phyloP scores from a whole-genome alignment of 2,329 filamentous ascomycete species.

The Fusarium acutatum region DNA sequence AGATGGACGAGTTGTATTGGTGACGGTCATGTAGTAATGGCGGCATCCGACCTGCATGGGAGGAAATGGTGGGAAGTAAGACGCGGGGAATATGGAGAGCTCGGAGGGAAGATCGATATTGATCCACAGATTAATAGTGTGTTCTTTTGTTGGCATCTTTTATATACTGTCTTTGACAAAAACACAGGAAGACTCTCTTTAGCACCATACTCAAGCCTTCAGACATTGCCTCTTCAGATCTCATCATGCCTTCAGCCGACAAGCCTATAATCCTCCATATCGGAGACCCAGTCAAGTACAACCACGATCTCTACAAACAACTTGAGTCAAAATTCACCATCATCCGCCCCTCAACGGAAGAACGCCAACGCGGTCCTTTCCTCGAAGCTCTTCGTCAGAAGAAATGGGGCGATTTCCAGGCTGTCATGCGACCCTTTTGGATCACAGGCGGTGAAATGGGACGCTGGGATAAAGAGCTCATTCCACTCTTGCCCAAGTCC shows the following conservation, averaged over 20 bases:
- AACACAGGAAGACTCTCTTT: fast-evolving
- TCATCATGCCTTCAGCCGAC: neutral
- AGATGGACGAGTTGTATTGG: neutral
- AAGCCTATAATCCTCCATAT: slow-evolving; percentile 46
- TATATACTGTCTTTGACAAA: neutral
- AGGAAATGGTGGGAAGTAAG: neutral
- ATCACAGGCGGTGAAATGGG: slow-evolving; percentile 73
- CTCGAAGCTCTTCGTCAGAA: slow-evolving; percentile 48
- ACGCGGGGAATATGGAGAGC: neutral
- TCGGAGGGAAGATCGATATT: neutral
- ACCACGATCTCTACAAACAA: slow-evolving; percentile 42
- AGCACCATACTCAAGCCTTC: neutral
- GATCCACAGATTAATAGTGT: fast-evolving
- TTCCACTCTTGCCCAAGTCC: slow-evolving; percentile 60
- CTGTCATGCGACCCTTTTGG: slow-evolving; percentile 68
- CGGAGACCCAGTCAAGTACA: slow-evolving; percentile 45
- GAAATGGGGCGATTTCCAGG: slow-evolving; percentile 54
- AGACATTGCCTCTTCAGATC: neutral
- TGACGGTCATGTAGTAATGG: neutral
- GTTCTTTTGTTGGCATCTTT: neutral
- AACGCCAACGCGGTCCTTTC: slow-evolving; percentile 50
- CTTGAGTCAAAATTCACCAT: slow-evolving; percentile 45
- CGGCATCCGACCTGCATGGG: neutral
- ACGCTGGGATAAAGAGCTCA: slow-evolving; percentile 67
- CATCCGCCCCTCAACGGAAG: slow-evolving; percentile 48